These are phyloP conservation scores for Saksenaea vasiformis DNA, from an alignment of 371 early-diverging fungal species.

Conservation along the genomic window DNA sequence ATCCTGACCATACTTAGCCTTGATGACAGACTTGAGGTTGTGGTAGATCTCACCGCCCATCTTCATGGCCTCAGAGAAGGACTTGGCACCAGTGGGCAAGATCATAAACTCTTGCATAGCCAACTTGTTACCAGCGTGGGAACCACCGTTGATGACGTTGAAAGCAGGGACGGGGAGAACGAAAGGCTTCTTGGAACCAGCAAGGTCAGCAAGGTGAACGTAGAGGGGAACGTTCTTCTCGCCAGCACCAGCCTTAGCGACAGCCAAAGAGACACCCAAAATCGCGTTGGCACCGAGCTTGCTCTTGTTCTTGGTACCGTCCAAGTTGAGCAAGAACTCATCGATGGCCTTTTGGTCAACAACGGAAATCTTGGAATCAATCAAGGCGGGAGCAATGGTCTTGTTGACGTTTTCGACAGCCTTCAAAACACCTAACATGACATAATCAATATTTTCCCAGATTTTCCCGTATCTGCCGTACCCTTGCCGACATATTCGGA, in stretches of 20 bases:
- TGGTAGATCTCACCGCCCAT: slow-evolving; percentile 98
- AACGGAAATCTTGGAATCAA: slow-evolving; percentile 73
- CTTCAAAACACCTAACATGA: slow-evolving; percentile 76
- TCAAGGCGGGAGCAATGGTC: slow-evolving; percentile 82
- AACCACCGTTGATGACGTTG: slow-evolving; percentile 99
- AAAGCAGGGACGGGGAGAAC: slow-evolving; percentile 97
- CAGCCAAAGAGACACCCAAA: slow-evolving; percentile 97
- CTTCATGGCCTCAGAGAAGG: slow-evolving; percentile 96
- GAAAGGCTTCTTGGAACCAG: slow-evolving; percentile 78
- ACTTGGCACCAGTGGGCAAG: slow-evolving; percentile 91
- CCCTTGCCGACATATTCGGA: slow-evolving; percentile 92
- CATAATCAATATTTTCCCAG: slow-evolving; percentile 4
- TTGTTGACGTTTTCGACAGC: slow-evolving; percentile 94
- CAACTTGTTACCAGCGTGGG: slow-evolving; percentile 99
- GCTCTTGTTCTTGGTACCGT: slow-evolving; percentile 95
- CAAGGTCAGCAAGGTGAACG: slow-evolving; percentile 88
- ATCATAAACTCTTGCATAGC: slow-evolving; percentile 99
- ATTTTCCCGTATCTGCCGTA: slow-evolving; percentile 28
- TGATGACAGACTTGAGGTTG: slow-evolving; percentile 92
- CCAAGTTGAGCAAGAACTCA: slow-evolving; percentile 86
- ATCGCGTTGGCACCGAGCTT: slow-evolving; percentile 98
- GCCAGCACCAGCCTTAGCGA: slow-evolving; percentile 95
- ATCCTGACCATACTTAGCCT: slow-evolving; percentile 97
- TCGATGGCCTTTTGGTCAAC: slow-evolving; percentile 91
- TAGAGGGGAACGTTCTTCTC: slow-evolving; percentile 90